A percentile compares a stretch with the other conserved stretches of the same genome.
Evolutionary conservation across 2,329 filamentous ascomycete species (phyloP).

Genomic region (Aspergillus uvarum): DNA sequence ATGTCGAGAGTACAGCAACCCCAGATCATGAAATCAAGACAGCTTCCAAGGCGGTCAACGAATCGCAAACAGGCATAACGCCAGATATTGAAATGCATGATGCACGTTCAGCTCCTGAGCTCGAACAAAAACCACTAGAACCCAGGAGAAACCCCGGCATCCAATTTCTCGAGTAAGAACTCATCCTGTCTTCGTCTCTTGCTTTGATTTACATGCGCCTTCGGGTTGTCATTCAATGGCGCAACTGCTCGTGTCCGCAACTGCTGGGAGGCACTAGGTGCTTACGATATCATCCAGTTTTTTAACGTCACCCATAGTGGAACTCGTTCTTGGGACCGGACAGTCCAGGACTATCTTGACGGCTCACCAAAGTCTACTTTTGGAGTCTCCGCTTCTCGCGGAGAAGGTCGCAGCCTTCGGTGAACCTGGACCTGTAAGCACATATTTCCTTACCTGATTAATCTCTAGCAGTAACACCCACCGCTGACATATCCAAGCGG

Average conservation of each 20-base stretch:
- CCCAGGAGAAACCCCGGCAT: slow-evolving; percentile 21
- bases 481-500: slow-evolving; percentile 48
- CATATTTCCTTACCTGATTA: not conserved
- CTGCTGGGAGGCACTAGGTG: not conserved
- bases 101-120: slow-evolving; percentile 19
- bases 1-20: slow-evolving; percentile 7
- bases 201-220: not conserved
- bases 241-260: not conserved
- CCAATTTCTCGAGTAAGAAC: slow-evolving; percentile 34
- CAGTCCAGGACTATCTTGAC: slow-evolving; percentile 64
- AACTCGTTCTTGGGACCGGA: slow-evolving; percentile 63
- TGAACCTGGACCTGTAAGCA: slow-evolving; percentile 61
- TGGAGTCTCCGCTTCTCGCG: slow-evolving; percentile 72
- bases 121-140: slow-evolving; percentile 15
- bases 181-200: not conserved
- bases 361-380: slow-evolving; percentile 76
- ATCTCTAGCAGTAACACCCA: not conserved
- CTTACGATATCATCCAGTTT: slow-evolving; percentile 43
- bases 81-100: slow-evolving; percentile 24
- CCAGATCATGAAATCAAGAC: slow-evolving; percentile 31
- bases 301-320: slow-evolving; percentile 68
- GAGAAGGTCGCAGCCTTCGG: slow-evolving; percentile 62
- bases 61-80: slow-evolving; percentile 18
- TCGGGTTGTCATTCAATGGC: not conserved
- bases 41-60: slow-evolving; percentile 17